A percentile compares a stretch with the other conserved stretches of the same genome.
Conservation (phyloP, 2,329 filamentous ascomycete species). For the Trichoderma semiorbis region DNA sequence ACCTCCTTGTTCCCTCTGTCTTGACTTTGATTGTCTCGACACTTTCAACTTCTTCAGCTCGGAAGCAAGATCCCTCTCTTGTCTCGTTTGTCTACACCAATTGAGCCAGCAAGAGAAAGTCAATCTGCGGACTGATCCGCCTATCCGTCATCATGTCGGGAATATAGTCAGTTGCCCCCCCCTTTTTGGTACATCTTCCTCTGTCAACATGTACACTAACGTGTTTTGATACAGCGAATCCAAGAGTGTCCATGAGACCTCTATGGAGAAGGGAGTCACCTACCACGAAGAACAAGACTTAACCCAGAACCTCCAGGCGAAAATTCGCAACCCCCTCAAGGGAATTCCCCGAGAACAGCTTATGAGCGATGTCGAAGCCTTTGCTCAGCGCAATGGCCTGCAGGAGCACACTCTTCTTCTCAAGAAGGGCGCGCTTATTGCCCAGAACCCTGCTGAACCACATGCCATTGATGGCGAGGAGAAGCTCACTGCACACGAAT, state of each 20-base stretch:
- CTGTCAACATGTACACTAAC: slow-evolving; percentile 5
- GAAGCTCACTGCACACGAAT: slow-evolving; percentile 55
- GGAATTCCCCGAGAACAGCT: slow-evolving; percentile 50
- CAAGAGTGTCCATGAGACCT: slow-evolving; percentile 21
- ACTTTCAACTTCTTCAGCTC: slow-evolving; percentile 1
- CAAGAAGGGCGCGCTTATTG: slow-evolving; percentile 54
- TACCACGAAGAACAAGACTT: slow-evolving; percentile 35
- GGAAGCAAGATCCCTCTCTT: background rate
- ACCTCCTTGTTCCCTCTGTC: slow-evolving; percentile 16
- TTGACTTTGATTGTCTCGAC: slow-evolving; percentile 11
- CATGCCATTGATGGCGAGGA: slow-evolving; percentile 53
- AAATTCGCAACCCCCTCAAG: slow-evolving; percentile 46
- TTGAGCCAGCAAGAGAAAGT: background rate
- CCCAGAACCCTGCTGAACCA: slow-evolving; percentile 53
- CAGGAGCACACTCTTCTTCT: slow-evolving; percentile 55
- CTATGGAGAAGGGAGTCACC: slow-evolving; percentile 27
- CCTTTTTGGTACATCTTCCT: background rate
- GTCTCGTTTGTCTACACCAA: background rate
- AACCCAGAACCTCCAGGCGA: slow-evolving; percentile 41
- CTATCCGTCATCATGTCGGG: slow-evolving; percentile 7
- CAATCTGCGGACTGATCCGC: background rate
- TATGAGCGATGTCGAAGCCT: slow-evolving; percentile 57
- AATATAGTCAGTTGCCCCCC: slow-evolving; percentile 14
- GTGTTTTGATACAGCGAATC: slow-evolving; percentile 12
- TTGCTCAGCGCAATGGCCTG: slow-evolving; percentile 58